These are phyloP conservation scores for Tolypocladium paradoxum DNA, from an alignment of 2,329 filamentous ascomycete genomes.

Conservation along the genomic window DNA sequence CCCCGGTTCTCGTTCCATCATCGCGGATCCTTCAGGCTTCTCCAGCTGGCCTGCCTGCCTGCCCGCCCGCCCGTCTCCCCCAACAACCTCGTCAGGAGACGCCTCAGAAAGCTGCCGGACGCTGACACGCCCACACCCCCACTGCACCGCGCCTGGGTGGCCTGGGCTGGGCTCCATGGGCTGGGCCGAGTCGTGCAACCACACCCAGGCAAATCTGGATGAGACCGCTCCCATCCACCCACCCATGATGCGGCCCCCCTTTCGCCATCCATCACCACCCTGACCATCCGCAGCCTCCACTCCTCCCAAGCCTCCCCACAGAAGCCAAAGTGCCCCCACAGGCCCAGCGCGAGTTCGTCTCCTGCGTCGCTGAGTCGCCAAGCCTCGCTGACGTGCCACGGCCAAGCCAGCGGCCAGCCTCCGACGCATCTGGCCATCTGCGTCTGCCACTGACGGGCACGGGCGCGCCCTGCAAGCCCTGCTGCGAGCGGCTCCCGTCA, in stretches of 20 bases:
- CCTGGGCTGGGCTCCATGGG: not conserved
- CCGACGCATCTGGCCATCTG: constrained; percentile 10
- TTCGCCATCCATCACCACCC: not conserved
- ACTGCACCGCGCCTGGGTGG: not conserved
- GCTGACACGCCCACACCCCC: not conserved
- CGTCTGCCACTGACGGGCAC: not conserved
- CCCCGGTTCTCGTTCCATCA: not conserved
- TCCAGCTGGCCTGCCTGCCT: not conserved
- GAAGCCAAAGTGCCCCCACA: not conserved
- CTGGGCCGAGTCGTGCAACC: not conserved
- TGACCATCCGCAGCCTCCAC: not conserved
- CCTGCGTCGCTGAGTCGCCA: constrained; percentile 4
- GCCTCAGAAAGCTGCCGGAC: not conserved
- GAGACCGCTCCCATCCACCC: not conserved
- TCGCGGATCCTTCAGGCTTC: no score
- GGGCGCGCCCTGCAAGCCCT: not conserved
- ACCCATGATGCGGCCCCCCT: not conserved
- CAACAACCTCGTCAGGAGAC: not conserved
- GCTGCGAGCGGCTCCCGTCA: not conserved
- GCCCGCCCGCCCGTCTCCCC: not conserved
- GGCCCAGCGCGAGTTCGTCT: not conserved
- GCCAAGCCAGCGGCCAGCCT: constrained; percentile 5
- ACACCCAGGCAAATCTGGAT: not conserved
- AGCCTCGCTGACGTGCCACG: constrained; percentile 2
- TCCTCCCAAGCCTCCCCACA: not conserved